Evolutionary conservation across 441 rosid genomes (phyloP).

Genomic region (Gossypium trilobum): DNA sequence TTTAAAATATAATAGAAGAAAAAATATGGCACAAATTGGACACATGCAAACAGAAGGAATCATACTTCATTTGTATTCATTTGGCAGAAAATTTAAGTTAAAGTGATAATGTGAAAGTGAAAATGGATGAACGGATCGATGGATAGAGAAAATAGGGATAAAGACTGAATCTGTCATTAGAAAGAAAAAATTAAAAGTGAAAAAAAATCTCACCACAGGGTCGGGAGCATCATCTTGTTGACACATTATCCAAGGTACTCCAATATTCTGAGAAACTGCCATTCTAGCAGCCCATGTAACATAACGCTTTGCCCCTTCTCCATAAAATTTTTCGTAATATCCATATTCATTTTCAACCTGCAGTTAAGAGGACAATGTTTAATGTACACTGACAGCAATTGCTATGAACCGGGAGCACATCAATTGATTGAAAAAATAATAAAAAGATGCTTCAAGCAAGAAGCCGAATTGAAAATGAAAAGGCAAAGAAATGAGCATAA

Average conservation of each 20-base stretch:
- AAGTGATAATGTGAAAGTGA: too few relatives aligned
- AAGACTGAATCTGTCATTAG: not conserved
- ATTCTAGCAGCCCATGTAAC: constrained; percentile 81
- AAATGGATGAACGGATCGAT: too few relatives aligned
- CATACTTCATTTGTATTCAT: not conserved
- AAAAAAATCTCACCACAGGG: constrained; percentile 47
- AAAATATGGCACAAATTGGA: not conserved
- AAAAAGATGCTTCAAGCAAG: not conserved
- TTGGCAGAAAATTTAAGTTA: not conserved
- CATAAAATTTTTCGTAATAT: constrained; percentile 51
- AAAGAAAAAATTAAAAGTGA: not conserved
- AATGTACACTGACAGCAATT: not conserved
- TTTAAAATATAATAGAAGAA: not conserved
- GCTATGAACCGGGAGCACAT: not conserved
- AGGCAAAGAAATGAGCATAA: not conserved
- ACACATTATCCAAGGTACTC: constrained; percentile 97
- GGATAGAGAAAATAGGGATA: not conserved
- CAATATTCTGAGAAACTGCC: constrained; percentile 85
- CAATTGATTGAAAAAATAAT: not conserved
- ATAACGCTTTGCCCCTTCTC: constrained; percentile 74
- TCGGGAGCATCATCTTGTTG: constrained; percentile 80
- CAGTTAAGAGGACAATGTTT: constrained; percentile 16
- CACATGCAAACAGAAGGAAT: not conserved
- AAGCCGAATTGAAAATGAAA: not conserved
- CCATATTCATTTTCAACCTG: constrained; percentile 94